Evolutionary conservation across 2,329 filamentous ascomycete genomes (phyloP), one percentile per base, ranked within the genome.

Genomic region (Aurifilum marmelostoma): DNA sequence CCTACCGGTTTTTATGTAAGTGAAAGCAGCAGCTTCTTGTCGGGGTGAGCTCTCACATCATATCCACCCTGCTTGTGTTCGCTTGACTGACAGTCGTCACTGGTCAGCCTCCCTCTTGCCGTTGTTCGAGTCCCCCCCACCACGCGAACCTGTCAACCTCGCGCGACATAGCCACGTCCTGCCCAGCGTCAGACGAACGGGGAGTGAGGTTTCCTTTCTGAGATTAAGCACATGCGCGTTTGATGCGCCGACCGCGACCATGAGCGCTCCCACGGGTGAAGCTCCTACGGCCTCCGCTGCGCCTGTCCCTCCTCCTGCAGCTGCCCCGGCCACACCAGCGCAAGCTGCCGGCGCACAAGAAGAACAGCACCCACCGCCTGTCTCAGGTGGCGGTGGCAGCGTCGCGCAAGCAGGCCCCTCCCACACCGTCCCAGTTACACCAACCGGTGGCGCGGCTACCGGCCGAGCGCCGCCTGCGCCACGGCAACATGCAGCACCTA

Each of bases 401-500:
- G 43, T 65, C 50, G 56, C 68, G 67, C 68, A 61, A 52, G 43
- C 60, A 69, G 59, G 37, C 16, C 32, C 65, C 14, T 62, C 65
- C 50, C 67, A 71, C 67, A 65, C 67, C 58, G 43, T 69, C 21
- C 69, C 64, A 24, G 54, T 69, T n/a, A 59, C 67, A 39, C 69
- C 43, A 37, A 63, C 60, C n/a, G 64, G 64, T 34, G 61, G 61
- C 34, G 65, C 65, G 29, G 41, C 65, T 27, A n/a, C 29, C 34
- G 65, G 65, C 43, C 56, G 67, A 73, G 63, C 64, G 71, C 58
- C 71, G 66, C 52, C 69, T 69, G 68, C 69, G 61, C 56, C 74
- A 62, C 67, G 72, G 67, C 67, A 70, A 65, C 60, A 69, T 65
- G 72, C 72, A 11, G 64, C 69, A 43, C 73, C 75, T 69, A 77